These are phyloP conservation scores for Solanum virginianum DNA, from an alignment of 257 asterid species.

Conservation along the genomic window DNA sequence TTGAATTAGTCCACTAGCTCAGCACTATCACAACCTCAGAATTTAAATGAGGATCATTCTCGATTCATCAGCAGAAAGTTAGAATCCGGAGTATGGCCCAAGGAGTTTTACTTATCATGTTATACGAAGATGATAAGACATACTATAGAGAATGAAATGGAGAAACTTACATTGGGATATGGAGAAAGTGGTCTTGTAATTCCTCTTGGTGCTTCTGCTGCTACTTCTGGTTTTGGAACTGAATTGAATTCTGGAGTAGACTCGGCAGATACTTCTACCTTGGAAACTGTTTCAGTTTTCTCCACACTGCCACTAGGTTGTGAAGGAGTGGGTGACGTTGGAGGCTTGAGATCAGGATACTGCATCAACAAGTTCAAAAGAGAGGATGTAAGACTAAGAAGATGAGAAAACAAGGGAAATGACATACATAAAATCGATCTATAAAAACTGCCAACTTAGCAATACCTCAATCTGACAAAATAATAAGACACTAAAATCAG, in stretches of 20 bases:
- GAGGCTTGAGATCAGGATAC: constrained; percentile 97
- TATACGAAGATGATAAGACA: background rate
- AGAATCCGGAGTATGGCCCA: background rate
- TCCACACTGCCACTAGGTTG: constrained; percentile 27
- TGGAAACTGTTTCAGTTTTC: constrained; percentile 27
- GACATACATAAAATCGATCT: background rate
- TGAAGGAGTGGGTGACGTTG: constrained; percentile 82
- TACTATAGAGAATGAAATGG: background rate
- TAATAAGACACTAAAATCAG: background rate
- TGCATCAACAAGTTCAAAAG: constrained; percentile 16
- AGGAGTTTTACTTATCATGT: background rate
- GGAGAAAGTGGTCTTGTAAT: constrained; percentile 72
- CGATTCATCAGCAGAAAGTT: background rate
- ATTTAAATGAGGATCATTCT: background rate
- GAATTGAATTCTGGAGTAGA: constrained; percentile 47
- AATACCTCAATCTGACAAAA: background rate
- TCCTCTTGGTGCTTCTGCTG: constrained; percentile 29
- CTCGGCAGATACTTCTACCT: constrained; percentile 27
- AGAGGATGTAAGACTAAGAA: background rate
- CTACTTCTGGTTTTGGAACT: constrained; percentile 41
- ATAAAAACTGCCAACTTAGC: background rate
- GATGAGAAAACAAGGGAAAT: background rate
- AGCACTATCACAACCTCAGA: background rate
- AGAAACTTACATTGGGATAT: constrained; percentile 60
- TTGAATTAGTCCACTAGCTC: background rate